Base-by-base conservation (phyloP, 2,329 filamentous ascomycete genomes). In the Beauveria sp. region DNA sequence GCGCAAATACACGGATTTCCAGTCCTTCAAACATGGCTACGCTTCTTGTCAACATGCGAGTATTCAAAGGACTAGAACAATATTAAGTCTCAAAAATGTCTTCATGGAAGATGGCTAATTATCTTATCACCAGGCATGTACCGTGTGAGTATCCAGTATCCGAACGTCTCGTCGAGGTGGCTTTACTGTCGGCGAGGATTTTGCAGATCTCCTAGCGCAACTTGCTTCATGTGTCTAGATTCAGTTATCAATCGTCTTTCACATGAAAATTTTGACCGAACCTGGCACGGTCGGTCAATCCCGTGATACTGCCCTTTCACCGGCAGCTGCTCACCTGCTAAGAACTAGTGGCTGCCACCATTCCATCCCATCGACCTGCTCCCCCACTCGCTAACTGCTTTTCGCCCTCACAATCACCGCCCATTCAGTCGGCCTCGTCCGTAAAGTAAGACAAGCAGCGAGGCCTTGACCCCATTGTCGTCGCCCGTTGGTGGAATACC, bases 371-470 rank as follows among this genome's bases (percentile, higher is more conserved):
- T 26, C 18, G 46, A 10, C 28, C 16, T 34, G 26, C 26, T 12
- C 40, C 45, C 45, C 59, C 49, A 53, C 58, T 26, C 40, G 28
- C 43, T 46, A 34, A 53, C 59, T 49, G 49, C 42, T 61, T 48
- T 56, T 45, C 26, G 48, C 38, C 40, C 48, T 60, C 48, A 60
- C 57, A 50, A 50, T 46, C 48, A 60, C 38, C 38, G 43, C 38
- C 28, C 48, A 43, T 38, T 31, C 34, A 51, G 46, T 40, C 40
- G 20, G 8, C 16, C 51, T 28, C 16, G 51, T n/a, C 48, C 62
- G 52, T 56, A 57, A 67, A 65, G 55, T 68, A 67, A 70, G 67
- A 70, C 67, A 69, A 56, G 55, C 67, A 66, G 65, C 59, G 66
- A 63, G 64, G 64, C 66, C 64, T 65, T 60, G 62, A 58, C 59